phyloP scores from a whole-genome alignment of 306 rosid genomes.

The Arachis hypogaea region DNA sequence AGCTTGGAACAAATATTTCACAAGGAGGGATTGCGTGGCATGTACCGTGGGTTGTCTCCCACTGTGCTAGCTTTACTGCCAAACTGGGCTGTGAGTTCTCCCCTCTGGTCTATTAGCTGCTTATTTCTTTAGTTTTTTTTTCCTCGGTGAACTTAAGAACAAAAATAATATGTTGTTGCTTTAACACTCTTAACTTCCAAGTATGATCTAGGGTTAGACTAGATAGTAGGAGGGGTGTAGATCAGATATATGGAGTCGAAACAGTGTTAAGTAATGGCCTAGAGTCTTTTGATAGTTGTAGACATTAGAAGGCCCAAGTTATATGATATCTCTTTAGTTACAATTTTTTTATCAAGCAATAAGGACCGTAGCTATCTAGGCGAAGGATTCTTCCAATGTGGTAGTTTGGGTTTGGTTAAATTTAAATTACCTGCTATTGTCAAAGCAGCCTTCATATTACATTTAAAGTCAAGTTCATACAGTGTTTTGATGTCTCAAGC shows the following conservation, averaged over 20 bases:
- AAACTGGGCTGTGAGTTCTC: slow-evolving; percentile 86
- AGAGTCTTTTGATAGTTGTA: slow-evolving; percentile 2
- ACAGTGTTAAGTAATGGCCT: background rate
- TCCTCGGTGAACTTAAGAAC: slow-evolving; percentile 6
- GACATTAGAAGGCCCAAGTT: background rate
- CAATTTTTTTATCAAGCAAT: too few species aligned
- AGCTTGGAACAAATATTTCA: slow-evolving; percentile 75
- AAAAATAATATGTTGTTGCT: background rate
- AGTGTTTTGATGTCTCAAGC: slow-evolving; percentile 1
- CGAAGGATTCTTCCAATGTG: too few species aligned
- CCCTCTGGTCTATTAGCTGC: background rate
- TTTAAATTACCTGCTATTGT: slow-evolving; percentile 6
- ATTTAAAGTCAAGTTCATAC: slow-evolving; percentile 10
- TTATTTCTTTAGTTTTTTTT: background rate
- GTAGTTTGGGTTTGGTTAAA: background rate
- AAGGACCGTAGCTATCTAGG: too few species aligned
- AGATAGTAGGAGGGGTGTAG: background rate
- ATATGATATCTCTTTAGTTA: too few species aligned
- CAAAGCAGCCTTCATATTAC: background rate
- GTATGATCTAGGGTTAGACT: background rate
- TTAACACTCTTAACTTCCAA: background rate
- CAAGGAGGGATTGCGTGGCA: slow-evolving; percentile 87
- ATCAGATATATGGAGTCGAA: background rate
- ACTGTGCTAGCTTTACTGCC: slow-evolving; percentile 88
- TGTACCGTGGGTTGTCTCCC: slow-evolving; percentile 91